Evolutionary conservation across 441 rosid species (phyloP), one percentile per base, ranked within the genome.

Genomic region (Populus hybrid): DNA sequence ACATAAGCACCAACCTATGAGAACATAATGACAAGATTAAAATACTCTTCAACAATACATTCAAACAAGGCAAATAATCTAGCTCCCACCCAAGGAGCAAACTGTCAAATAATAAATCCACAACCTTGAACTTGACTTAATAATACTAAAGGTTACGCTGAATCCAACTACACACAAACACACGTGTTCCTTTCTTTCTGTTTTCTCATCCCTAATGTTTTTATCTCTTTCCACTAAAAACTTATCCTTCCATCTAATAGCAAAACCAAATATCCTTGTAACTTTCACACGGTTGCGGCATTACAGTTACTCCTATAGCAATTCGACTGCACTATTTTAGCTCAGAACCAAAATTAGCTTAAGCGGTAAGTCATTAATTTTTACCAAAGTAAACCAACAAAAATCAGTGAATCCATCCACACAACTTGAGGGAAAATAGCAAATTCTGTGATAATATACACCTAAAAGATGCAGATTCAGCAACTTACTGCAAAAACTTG

Each of bases 1-100:
- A 91, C 94, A 84, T 91, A 93, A 91, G 89, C 88, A 67, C 98
- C 95, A 71, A 93, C 97, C 98, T 94, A 83, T 24, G 82, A 71
- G 75, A 24, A 66, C 30, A 19, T 28, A 59, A 75, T 26, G 70
- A 67, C 64, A 85, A 34, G 40, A 80, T 46, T 9, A 35, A 34
- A 69, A 19, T 3, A 35, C 4, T 3, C 38, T 61, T 71, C 23
- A 65, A 65, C 69, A 26, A 23, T 7, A 65, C 26, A 23, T 11
- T 21, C 26, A 28, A 28, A 46, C 9, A 19, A 24, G 66, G 26
- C 14, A 19, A 23, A 50, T 46, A 28, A 21, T 32, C 35, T 50
- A 21, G 6, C 35, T 70, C 28, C 57, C 28, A 38, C 18, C 42
- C 46, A n/a, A 64, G 36, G 12, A 77, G 63, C 53, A 72, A 4